phyloP scores from a whole-genome alignment of 1,284 basidiomycete genomes.

The Tilletia horrida region DNA sequence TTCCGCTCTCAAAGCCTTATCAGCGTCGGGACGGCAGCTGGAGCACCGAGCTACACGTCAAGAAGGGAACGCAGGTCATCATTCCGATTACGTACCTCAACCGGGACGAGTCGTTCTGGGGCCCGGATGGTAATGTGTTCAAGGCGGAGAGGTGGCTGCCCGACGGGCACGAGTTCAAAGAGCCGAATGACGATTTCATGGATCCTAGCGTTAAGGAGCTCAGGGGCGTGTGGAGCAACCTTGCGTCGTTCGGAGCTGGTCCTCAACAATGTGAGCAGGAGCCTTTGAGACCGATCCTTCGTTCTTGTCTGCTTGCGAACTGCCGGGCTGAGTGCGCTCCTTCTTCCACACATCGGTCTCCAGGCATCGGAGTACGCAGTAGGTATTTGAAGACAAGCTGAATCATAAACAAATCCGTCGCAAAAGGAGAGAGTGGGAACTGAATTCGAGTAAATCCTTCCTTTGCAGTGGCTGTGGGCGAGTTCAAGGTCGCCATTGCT shows the following conservation, averaged over 20 bases:
- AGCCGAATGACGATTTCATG: neutral
- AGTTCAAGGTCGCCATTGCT: conserved; percentile 6
- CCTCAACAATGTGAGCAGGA: neutral
- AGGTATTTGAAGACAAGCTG: neutral
- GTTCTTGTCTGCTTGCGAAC: neutral
- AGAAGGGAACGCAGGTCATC: neutral
- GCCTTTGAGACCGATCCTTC: neutral
- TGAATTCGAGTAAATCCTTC: neutral
- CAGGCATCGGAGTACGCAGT: neutral
- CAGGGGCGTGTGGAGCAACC: neutral
- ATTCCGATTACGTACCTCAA: neutral
- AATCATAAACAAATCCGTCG: neutral
- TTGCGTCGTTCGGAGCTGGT: neutral
- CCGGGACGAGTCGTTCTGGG: conserved; percentile 7
- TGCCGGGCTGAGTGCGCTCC: neutral
- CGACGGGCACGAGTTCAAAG: neutral
- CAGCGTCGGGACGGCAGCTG: conserved; percentile 2
- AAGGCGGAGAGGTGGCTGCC: conserved; percentile 3
- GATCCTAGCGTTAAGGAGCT: neutral
- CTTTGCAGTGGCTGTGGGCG: conserved; percentile 1
- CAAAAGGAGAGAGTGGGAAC: neutral
- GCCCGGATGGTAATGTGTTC: neutral
- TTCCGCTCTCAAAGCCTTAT: neutral
- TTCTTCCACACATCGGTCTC: neutral
- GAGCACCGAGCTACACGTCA: neutral